Percentiles rank a stretch among this genome's conserved stretches.
These are phyloP conservation scores for Candida anglica DNA, from an alignment of 805 yeast species.

Conservation along the genomic window DNA sequence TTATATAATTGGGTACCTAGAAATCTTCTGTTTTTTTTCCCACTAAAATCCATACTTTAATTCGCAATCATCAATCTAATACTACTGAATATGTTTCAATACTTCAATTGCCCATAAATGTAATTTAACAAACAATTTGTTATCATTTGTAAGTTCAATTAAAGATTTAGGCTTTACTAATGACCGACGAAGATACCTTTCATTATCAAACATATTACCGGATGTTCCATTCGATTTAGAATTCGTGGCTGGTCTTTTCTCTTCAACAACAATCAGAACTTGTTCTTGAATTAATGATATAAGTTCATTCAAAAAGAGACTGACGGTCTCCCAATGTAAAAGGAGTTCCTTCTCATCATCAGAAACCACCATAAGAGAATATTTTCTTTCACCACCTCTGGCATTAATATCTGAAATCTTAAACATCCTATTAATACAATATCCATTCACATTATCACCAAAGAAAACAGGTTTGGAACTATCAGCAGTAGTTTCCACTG, in stretches of 20 bases:
- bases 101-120: conserved; percentile 64
- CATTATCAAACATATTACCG: conserved; percentile 35
- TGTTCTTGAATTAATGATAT: conserved; percentile 26
- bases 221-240: conserved; percentile 1
- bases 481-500: conserved; percentile 63
- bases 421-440: conserved; percentile 56
- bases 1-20: too few relatives aligned
- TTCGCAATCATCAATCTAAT: too few relatives aligned
- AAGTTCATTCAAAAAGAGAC: conserved; percentile 26
- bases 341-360: conserved; percentile 52
- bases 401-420: conserved; percentile 63
- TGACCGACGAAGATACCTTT: conserved; percentile 54
- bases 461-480: conserved; percentile 57
- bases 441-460: conserved; percentile 61
- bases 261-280: conserved; percentile 11
- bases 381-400: conserved; percentile 70
- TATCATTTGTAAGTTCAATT: conserved; percentile 52
- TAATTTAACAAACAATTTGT: conserved; percentile 48
- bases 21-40: too few relatives aligned
- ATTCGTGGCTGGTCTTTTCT: conserved; percentile 8
- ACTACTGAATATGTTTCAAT: conserved; percentile 24
- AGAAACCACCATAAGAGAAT: conserved; percentile 53
- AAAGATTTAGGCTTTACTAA: conserved; percentile 53
- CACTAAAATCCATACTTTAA: too few relatives aligned
- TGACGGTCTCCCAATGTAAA: conserved; percentile 51